Evolutionary conservation across 345 rosid genomes (phyloP).

Genomic region (Brassica juncea): DNA sequence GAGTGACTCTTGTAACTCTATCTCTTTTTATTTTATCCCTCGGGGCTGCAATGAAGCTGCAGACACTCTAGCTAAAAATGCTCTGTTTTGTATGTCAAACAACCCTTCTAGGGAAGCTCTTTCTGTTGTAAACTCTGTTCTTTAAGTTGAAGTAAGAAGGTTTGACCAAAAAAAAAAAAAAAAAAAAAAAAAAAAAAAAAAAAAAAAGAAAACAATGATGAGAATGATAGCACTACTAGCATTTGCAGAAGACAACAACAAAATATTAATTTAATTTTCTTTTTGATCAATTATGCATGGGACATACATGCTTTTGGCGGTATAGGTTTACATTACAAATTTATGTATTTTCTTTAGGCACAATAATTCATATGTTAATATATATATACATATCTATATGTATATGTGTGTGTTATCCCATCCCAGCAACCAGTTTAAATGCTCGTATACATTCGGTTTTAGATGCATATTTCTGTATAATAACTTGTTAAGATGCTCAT

Average conservation of each 20-base stretch:
- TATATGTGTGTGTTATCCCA: neutral
- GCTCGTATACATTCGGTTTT: neutral
- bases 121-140: no score
- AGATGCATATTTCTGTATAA: neutral
- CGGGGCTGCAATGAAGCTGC: no score
- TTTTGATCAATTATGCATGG: constrained; percentile 42
- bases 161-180: no score
- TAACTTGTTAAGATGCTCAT: neutral
- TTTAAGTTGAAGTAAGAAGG: no score
- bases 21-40: no score
- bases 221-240: constrained; percentile 34
- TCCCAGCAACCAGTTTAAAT: neutral
- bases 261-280: constrained; percentile 28
- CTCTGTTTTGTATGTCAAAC: no score
- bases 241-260: constrained; percentile 33
- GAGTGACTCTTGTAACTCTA: no score
- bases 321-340: constrained; percentile 15
- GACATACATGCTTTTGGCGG: constrained; percentile 37
- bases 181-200: no score
- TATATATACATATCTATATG: neutral
- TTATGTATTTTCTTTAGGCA: constrained; percentile 4
- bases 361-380: constrained; percentile 8
- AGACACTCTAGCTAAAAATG: no score
- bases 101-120: no score
- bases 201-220: constrained; percentile 1